Conservation (phyloP, 768 basidiomycete species). For the Naganishia friedmannii region DNA sequence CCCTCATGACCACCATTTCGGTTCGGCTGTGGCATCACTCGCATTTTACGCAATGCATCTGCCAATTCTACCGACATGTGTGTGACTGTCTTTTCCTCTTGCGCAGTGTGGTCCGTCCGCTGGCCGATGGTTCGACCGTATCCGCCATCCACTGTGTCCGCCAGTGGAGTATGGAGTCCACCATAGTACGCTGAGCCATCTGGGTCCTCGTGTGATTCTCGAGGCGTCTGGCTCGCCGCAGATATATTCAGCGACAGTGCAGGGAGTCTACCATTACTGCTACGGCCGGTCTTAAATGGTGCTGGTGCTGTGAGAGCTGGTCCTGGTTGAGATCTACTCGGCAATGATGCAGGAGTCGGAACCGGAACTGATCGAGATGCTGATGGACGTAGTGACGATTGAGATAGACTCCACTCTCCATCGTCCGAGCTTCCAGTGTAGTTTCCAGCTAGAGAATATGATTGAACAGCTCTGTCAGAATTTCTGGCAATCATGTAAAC, state of each 20-base stretch:
- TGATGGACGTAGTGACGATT: constrained; percentile 22
- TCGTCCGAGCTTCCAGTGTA: constrained; percentile 28
- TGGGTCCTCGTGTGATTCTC: not conserved
- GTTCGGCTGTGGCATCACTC: constrained; percentile 9
- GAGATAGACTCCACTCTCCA: constrained; percentile 9
- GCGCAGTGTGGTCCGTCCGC: not conserved
- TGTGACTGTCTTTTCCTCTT: constrained; percentile 31
- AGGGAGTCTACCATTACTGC: not conserved
- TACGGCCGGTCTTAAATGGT: constrained; percentile 15
- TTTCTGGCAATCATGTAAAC: constrained; percentile 24
- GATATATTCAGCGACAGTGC: constrained; percentile 12
- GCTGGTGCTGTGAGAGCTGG: constrained; percentile 17
- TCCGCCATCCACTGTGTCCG: constrained; percentile 8
- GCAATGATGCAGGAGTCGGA: not conserved
- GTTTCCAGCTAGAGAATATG: constrained; percentile 34
- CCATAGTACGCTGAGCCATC: constrained; percentile 21
- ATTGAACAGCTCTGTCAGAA: constrained; percentile 40
- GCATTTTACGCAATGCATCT: constrained; percentile 26
- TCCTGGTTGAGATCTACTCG: constrained; percentile 3
- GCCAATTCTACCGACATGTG: constrained; percentile 30
- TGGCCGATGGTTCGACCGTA: constrained; percentile 16
- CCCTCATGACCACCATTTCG: not conserved
- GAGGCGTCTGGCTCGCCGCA: not conserved
- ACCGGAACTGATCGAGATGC: constrained; percentile 14
- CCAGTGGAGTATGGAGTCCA: constrained; percentile 37